phyloP scores from a whole-genome alignment of 1,284 basidiomycete species.

The Cystobasidiaceae sp. region DNA sequence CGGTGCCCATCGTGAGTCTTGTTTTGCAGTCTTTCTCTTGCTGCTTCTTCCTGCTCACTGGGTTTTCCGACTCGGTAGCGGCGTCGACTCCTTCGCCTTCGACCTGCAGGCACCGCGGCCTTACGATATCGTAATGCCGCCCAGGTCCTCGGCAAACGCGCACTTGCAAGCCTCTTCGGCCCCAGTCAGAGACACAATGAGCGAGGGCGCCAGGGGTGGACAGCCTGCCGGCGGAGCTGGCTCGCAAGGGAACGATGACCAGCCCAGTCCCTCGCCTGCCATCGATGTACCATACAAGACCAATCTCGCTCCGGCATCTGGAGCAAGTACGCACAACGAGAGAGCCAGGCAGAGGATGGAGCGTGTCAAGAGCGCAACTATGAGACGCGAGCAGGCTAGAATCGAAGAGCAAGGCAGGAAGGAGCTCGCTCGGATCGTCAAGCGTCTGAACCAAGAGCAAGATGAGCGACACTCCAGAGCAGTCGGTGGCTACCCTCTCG shows the following conservation, averaged over 20 bases:
- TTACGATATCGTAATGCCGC: slow-evolving; percentile 13
- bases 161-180: too few relatives aligned
- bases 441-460: background rate
- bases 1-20: slow-evolving; percentile 27
- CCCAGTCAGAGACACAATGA: too few relatives aligned
- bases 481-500: too few relatives aligned
- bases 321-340: slow-evolving; percentile 8
- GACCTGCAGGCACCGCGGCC: slow-evolving; percentile 7
- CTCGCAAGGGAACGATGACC: too few relatives aligned
- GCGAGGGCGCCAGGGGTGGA: too few relatives aligned
- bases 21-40: background rate
- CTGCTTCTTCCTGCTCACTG: background rate
- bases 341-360: slow-evolving; percentile 19
- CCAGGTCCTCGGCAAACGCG: too few relatives aligned
- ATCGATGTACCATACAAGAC: too few relatives aligned
- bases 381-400: slow-evolving; percentile 16
- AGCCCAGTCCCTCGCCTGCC: too few relatives aligned
- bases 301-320: too few relatives aligned
- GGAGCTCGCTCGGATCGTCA: slow-evolving; percentile 3
- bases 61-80: background rate
- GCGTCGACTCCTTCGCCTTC: slow-evolving; percentile 29
- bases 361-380: background rate
- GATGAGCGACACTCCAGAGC: too few relatives aligned
- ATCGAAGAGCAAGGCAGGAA: slow-evolving; percentile 21
- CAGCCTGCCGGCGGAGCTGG: too few relatives aligned